Conservation (phyloP, 441 rosid species). For the Melastoma candidum region DNA sequence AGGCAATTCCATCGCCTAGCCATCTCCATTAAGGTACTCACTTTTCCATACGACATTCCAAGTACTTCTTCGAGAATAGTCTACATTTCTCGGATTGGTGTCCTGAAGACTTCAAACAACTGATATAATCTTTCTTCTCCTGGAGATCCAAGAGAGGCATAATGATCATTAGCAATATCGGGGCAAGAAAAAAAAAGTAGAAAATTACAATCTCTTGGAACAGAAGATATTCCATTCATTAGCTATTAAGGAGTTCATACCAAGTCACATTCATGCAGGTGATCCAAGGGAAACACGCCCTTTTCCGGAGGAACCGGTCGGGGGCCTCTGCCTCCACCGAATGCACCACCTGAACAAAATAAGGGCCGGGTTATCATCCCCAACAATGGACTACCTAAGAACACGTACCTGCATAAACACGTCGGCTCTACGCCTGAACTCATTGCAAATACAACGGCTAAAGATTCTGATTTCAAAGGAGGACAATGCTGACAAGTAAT, state of each 20-base stretch:
- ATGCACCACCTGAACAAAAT: slow-evolving; percentile 65
- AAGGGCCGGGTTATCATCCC: not conserved
- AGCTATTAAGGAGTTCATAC: slow-evolving; percentile 18
- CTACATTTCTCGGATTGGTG: slow-evolving; percentile 72
- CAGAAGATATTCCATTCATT: not conserved
- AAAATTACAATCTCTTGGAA: no score
- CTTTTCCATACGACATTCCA: slow-evolving; percentile 88
- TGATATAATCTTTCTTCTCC: slow-evolving; percentile 84
- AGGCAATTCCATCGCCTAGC: no score
- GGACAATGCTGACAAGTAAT: no score
- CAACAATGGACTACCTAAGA: not conserved
- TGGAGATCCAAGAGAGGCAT: slow-evolving; percentile 13
- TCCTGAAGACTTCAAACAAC: slow-evolving; percentile 60
- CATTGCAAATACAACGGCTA: no score
- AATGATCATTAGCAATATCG: not conserved
- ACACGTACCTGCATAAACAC: no score
- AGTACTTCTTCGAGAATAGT: slow-evolving; percentile 54
- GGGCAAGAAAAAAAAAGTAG: not conserved
- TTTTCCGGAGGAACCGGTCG: slow-evolving; percentile 92
- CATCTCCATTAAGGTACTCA: slow-evolving; percentile 20
- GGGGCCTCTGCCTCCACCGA: slow-evolving; percentile 86
- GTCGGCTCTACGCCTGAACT: no score
- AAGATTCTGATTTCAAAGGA: no score
- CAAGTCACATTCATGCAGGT: slow-evolving; percentile 71
- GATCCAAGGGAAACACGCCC: slow-evolving; percentile 91